Percentiles rank a stretch among this genome's conserved stretches.
Evolutionary conservation across 306 rosid genomes (phyloP).

Genomic region (Oxytropis ochrocephala): DNA sequence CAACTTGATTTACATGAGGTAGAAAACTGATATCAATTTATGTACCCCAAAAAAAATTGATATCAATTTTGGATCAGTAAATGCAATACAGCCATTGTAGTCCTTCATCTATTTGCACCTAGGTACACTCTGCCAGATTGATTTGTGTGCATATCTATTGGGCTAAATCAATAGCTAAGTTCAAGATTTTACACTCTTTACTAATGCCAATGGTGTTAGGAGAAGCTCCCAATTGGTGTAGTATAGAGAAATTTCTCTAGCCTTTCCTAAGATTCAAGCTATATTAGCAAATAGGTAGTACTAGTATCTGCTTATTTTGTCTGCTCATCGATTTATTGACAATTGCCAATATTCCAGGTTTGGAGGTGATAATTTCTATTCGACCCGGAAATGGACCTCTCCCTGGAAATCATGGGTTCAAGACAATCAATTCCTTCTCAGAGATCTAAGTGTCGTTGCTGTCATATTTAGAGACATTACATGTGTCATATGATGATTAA

Average conservation of each 20-base stretch:
- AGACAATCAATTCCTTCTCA: slow-evolving; percentile 58
- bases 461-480: slow-evolving; percentile 10
- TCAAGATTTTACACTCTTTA: background rate
- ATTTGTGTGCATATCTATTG: background rate
- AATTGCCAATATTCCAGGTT: slow-evolving; percentile 42
- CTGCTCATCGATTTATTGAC: background rate
- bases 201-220: background rate
- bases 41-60: background rate
- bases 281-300: slow-evolving; percentile 1
- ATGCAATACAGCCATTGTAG: background rate
- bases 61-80: background rate
- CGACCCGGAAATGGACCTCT: slow-evolving; percentile 93
- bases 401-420: slow-evolving; percentile 77
- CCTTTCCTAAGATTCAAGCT: background rate
- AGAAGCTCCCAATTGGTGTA: background rate
- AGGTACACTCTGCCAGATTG: background rate
- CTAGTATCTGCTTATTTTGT: slow-evolving; percentile 13
- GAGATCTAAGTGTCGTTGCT: slow-evolving; percentile 44
- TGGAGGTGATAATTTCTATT: slow-evolving; percentile 68
- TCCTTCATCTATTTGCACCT: background rate
- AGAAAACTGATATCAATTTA: background rate
- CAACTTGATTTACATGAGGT: background rate
- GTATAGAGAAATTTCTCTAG: background rate
- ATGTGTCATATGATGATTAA: slow-evolving; percentile 7
- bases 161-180: background rate